Percentiles rank a stretch among this genome's conserved stretches.
phyloP scores from a whole-genome alignment of 2,329 filamentous ascomycete species.

The Bipolaris cookei region DNA sequence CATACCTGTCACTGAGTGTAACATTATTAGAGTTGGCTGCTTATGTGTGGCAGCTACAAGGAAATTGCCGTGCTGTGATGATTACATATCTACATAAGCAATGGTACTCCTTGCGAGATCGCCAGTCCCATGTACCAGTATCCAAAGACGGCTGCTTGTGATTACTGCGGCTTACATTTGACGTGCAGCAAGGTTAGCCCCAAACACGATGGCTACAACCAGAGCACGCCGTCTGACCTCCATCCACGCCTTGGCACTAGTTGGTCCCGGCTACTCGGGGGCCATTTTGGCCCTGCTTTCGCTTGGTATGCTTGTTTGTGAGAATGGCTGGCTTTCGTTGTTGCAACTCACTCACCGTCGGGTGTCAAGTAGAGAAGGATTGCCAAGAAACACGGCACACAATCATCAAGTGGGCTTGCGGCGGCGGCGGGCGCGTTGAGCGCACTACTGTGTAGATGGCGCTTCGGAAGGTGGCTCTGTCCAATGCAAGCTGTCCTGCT shows the following conservation, averaged over 20 bases:
- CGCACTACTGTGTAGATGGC: conserved; percentile 3
- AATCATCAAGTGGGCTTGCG: conserved; percentile 7
- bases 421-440: conserved; percentile 3
- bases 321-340: conserved; percentile 6
- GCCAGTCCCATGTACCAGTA: conserved; percentile 25
- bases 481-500: conserved; percentile 8
- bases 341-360: conserved; percentile 1
- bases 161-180: conserved; percentile 37
- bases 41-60: conserved; percentile 4
- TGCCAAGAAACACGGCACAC: conserved; percentile 13
- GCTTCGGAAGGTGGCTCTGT: conserved; percentile 7
- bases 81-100: conserved; percentile 5
- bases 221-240: conserved; percentile 27
- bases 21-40: neutral
- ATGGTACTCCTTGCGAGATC: conserved; percentile 3
- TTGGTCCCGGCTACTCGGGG: conserved; percentile 8
- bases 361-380: conserved; percentile 1
- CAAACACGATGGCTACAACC: conserved; percentile 15
- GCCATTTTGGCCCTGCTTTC: conserved; percentile 7
- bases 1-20: neutral
- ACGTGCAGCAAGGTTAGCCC: conserved; percentile 24
- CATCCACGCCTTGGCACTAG: conserved; percentile 13
- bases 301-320: conserved; percentile 24
- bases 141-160: conserved; percentile 20
- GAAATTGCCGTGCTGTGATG: neutral